Base-by-base conservation (phyloP, 1,139 yeast species). In the Casaregolazyma lundiana region DNA sequence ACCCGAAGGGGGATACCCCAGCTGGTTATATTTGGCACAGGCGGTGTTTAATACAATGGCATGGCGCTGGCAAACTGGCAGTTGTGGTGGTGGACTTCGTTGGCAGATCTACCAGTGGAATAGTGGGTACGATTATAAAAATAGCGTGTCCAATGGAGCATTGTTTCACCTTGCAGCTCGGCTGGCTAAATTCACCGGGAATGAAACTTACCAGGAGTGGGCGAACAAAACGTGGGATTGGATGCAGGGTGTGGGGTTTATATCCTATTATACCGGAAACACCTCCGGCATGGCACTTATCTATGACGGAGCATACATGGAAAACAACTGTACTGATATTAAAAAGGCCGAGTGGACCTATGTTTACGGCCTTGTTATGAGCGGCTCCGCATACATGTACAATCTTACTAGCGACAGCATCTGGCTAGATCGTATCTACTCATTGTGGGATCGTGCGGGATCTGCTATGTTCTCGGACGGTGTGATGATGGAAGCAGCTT, bases 61-160 rank as follows among this genome's bases (percentile, higher is more conserved):
- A 48, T 70, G 74, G 11, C 73, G 95, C 54, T 86, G 95, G 95
- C 94, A 85, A 58, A 59, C 65, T 6, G 62, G 56, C 1, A 64
- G 70, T 51, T 86, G 95, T 65, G 71, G 69, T 39, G 95, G 95
- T 37, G 95, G 95, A 0, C 68, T 86, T 50, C 74, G 95, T 66
- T 86, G 95, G 95, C 95, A 86, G 70, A 85, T 84, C 55, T 82
- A 80, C 69, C 73, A 79, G 45, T 80, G 84, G 81, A 81, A 81
- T 61, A 68, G 81, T 3, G 95, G 95, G 44, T 86, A 82, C 63
- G 76, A 78, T 60, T 86, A 86, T 68, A 86, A 86, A 63, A 86
- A 86, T 65, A 72, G 89, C 22, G 84, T 86, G 49, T 77, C 90
- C 22, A 86, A 84, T 62, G 94, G 88, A 2, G 81, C 86, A 57